Evolutionary conservation across 2,329 filamentous ascomycete species (phyloP).

Genomic region (Hymenoscyphus repandus): DNA sequence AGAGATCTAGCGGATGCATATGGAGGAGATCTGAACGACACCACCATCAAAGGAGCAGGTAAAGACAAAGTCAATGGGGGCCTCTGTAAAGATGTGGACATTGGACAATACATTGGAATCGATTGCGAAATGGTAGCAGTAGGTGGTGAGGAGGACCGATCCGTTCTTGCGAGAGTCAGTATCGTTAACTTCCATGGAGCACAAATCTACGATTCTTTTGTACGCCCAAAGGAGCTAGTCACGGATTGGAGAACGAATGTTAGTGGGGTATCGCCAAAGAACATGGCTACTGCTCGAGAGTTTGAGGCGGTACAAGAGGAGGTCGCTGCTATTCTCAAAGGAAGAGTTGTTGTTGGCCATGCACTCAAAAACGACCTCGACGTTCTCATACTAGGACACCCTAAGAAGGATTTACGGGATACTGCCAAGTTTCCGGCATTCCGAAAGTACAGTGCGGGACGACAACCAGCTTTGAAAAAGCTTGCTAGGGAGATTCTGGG

Average conservation of each 20-base stretch:
- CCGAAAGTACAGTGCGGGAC: slow-evolving; percentile 60
- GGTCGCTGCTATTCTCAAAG: slow-evolving; percentile 63
- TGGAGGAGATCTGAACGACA: slow-evolving; percentile 46
- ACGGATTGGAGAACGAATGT: slow-evolving; percentile 88
- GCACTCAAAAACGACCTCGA: slow-evolving; percentile 73
- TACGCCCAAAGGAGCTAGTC: slow-evolving; percentile 70
- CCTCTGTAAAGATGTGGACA: slow-evolving; percentile 53
- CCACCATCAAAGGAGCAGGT: slow-evolving; percentile 40
- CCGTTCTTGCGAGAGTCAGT: slow-evolving; percentile 79
- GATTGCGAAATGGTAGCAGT: slow-evolving; percentile 99
- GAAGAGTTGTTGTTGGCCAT: slow-evolving; percentile 75
- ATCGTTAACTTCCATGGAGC: slow-evolving; percentile 90
- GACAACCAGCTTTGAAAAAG: slow-evolving; percentile 60
- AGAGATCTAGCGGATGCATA: slow-evolving; percentile 59
- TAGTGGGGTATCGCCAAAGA: slow-evolving; percentile 71
- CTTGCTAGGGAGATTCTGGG: slow-evolving; percentile 53
- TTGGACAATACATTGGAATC: slow-evolving; percentile 87
- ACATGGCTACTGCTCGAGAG: slow-evolving; percentile 63
- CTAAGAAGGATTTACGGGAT: slow-evolving; percentile 73
- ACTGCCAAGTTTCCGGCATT: slow-evolving; percentile 76
- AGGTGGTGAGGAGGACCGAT: slow-evolving; percentile 62
- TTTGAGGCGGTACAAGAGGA: slow-evolving; percentile 75
- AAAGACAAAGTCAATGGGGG: slow-evolving; percentile 59
- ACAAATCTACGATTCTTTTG: slow-evolving; percentile 91
- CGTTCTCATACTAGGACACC: slow-evolving; percentile 73